phyloP scores from a whole-genome alignment of 2,329 filamentous ascomycete species.

The Niveomyces coronatus region DNA sequence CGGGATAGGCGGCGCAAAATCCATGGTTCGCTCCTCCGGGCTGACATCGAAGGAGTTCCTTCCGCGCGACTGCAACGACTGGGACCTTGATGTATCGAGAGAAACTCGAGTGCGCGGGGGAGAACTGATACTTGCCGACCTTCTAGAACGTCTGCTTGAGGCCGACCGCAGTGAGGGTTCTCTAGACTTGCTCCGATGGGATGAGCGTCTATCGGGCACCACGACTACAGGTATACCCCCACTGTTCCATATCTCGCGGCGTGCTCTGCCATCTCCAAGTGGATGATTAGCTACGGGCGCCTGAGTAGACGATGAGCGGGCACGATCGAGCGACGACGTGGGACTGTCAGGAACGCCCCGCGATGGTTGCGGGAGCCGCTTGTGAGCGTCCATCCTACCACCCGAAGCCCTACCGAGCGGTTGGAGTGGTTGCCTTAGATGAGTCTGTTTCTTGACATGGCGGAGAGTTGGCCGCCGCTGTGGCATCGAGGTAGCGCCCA shows the following conservation, averaged over 20 bases:
- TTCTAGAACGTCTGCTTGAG: constrained; percentile 46
- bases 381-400: not conserved
- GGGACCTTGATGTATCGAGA: not conserved
- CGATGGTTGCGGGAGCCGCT: constrained; percentile 5
- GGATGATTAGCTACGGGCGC: constrained; percentile 22
- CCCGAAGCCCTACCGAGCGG: not conserved
- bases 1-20: constrained; percentile 49
- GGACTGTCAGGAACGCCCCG: constrained; percentile 1
- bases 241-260: constrained; percentile 48
- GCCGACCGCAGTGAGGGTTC: constrained; percentile 49
- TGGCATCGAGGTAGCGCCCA: constrained; percentile 31
- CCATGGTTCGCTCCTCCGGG: constrained; percentile 43
- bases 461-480: constrained; percentile 46
- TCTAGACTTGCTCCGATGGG: constrained; percentile 39
- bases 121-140: constrained; percentile 42
- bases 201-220: constrained; percentile 48
- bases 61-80: not conserved
- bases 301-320: constrained; percentile 32
- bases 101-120: constrained; percentile 20
- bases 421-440: constrained; percentile 26
- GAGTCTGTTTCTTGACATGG: constrained; percentile 47
- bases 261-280: constrained; percentile 32
- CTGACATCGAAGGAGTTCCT: not conserved
- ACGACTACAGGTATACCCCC: constrained; percentile 54
- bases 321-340: constrained; percentile 1